Base-by-base conservation (phyloP, 495 filamentous ascomycete genomes). In the Xanthoparmelia taractica region DNA sequence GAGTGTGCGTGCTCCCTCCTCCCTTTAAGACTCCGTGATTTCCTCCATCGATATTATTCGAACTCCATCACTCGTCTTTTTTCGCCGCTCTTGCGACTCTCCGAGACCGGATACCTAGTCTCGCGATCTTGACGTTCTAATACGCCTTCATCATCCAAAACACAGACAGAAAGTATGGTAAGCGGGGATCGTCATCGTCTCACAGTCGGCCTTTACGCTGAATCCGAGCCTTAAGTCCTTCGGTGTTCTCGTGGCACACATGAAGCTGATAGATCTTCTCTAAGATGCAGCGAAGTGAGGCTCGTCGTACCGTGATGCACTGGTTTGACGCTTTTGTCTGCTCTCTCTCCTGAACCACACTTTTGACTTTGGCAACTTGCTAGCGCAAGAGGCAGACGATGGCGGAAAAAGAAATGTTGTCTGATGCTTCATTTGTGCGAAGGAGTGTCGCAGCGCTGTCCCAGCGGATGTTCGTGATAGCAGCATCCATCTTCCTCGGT, bases 401-500 rank as follows among this genome's bases (percentile, higher is more conserved):
- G 29, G 17, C 50, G 29, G 8, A 33, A 54, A 54, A 8, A 20
- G 18, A 15, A n/a, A n/a, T n/a, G 1, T 10, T 33, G 50, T 34
- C 2, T 31, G 50, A 20, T 33, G 5, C 15, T 25, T 33, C 29
- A 54, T 54, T n/a, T 54, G 50, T 33, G 50, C 17, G 29, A 33
- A 7, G 50, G 29, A 11, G 8, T 54, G 50, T 54, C 60, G 60
- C 70, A 72, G 36, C 50, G 27, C 33, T 69, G 67, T 27, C 78
- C 76, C 7, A 71, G 67, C 10, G 69, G 66, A 66, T 80, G 78
- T 57, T 79, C 76, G 65, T 80, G 78, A 63, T 76, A 78, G 15
- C 70, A 67, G 68, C 78, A 80, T 20, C 71, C 70, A 54, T 72
- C 68, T 13, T 66, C 68, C 20, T 75, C 72, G 13, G 78, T 80